Conservation (phyloP, 306 rosid genomes). For the Castanea mollissima region DNA sequence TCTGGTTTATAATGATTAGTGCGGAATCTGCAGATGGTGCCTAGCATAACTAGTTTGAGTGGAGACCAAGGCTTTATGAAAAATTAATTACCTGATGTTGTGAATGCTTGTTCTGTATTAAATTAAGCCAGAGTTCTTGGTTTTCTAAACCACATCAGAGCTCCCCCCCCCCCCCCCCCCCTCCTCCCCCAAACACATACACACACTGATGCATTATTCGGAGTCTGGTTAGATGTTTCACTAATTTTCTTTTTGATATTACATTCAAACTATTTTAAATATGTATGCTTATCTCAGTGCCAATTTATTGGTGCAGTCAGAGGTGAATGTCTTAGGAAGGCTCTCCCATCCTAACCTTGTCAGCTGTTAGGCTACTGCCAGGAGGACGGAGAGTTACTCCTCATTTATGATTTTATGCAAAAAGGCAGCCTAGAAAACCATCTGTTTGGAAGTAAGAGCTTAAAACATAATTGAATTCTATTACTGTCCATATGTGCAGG, state of each 20-base stretch:
- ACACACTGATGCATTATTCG: neutral
- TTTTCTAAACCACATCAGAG: neutral
- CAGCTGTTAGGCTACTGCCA: slow-evolving; percentile 79
- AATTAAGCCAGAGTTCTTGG: neutral
- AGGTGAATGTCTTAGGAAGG: slow-evolving; percentile 78
- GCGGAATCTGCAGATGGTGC: neutral
- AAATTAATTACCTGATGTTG: neutral
- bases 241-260: neutral
- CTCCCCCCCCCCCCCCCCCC: too few relatives aligned
- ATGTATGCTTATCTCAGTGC: neutral
- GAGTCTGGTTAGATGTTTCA: neutral
- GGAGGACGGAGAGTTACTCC: slow-evolving; percentile 79
- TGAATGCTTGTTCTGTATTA: neutral
- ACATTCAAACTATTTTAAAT: neutral
- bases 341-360: slow-evolving; percentile 93
- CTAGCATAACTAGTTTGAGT: neutral
- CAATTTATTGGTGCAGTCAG: slow-evolving; percentile 66
- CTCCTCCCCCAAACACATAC: too few relatives aligned
- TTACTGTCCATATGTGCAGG: slow-evolving; percentile 1
- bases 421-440: slow-evolving; percentile 90
- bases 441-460: slow-evolving; percentile 86
- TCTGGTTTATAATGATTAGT: neutral
- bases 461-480: slow-evolving; percentile 2
- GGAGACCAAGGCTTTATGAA: neutral
- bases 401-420: slow-evolving; percentile 89